phyloP scores from a whole-genome alignment of 306 rosid species.

The Citrullus mucosospermus region DNA sequence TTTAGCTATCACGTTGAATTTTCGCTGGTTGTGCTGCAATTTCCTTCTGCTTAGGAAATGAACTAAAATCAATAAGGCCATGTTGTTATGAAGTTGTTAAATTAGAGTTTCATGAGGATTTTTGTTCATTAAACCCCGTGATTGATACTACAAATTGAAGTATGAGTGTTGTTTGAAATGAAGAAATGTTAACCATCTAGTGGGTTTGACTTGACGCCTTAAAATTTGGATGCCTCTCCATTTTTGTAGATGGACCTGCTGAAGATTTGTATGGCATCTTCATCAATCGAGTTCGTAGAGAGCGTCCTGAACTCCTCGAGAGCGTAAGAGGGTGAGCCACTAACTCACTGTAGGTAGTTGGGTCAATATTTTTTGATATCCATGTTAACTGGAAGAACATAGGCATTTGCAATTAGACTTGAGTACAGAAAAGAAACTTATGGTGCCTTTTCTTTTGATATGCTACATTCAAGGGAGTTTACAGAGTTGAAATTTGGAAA shows the following conservation, averaged over 20 bases:
- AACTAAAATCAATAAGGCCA: not conserved
- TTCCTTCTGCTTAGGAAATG: not conserved
- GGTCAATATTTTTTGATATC: not conserved
- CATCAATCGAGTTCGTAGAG: constrained; percentile 81
- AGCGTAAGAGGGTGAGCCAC: constrained; percentile 80
- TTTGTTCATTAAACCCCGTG: not conserved
- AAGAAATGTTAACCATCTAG: not conserved
- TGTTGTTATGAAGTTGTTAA: not conserved
- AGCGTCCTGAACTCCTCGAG: constrained; percentile 70
- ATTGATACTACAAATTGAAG: not conserved
- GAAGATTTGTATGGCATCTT: constrained; percentile 88
- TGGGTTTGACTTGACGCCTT: not conserved
- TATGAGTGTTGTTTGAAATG: not conserved
- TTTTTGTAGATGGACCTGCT: constrained; percentile 80
- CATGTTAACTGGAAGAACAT: not conserved
- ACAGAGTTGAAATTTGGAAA: not conserved
- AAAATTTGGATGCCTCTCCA: not conserved
- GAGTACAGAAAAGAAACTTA: not conserved
- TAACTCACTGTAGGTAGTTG: constrained; percentile 3
- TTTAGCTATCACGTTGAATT: not conserved
- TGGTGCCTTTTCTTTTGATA: not conserved
- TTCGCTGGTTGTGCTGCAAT: not conserved
- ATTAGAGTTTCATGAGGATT: not conserved
- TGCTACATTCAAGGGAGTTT: not conserved
- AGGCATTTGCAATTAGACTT: not conserved